Percentiles rank a stretch among this genome's conserved stretches.
Evolutionary conservation across 352 stramenopile species (phyloP).

Genomic region (Phytophthora pinifolia): DNA sequence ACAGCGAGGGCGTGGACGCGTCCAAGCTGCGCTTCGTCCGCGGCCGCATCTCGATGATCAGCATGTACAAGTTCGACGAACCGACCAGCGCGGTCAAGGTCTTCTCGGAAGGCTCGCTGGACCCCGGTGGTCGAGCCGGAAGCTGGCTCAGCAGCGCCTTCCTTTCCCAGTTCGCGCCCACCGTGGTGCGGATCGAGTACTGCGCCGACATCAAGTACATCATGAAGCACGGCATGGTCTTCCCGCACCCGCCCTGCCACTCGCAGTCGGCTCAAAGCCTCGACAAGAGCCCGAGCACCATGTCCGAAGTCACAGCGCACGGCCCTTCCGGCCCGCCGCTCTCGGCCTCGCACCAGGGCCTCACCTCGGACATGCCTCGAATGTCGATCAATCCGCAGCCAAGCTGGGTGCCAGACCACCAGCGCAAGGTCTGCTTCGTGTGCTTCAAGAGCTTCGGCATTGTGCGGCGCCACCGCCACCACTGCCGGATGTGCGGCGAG

Average conservation of each 20-base stretch:
- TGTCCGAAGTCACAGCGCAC: slow-evolving; percentile 30
- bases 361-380: slow-evolving; percentile 22
- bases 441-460: slow-evolving; percentile 75
- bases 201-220: slow-evolving; percentile 83
- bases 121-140: slow-evolving; percentile 50
- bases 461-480: slow-evolving; percentile 61
- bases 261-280: slow-evolving; percentile 31
- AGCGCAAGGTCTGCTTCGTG: slow-evolving; percentile 62
- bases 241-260: slow-evolving; percentile 40
- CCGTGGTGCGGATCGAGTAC: slow-evolving; percentile 62
- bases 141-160: slow-evolving; percentile 57
- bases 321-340: slow-evolving; percentile 23
- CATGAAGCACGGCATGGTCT: slow-evolving; percentile 74
- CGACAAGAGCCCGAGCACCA: slow-evolving; percentile 39
- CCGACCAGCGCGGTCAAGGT: slow-evolving; percentile 61
- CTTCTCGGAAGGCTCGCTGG: slow-evolving; percentile 59
- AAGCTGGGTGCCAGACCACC: slow-evolving; percentile 60
- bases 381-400: slow-evolving; percentile 37
- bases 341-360: slow-evolving; percentile 24
- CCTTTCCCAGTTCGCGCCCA: slow-evolving; percentile 61
- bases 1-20: slow-evolving; percentile 32
- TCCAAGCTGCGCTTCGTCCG: slow-evolving; percentile 57
- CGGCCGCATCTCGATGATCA: slow-evolving; percentile 52
- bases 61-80: slow-evolving; percentile 62
- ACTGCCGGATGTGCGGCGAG: slow-evolving; percentile 79